Evolutionary conservation across 345 rosid genomes (phyloP).

Genomic region (Moringa oleifera): DNA sequence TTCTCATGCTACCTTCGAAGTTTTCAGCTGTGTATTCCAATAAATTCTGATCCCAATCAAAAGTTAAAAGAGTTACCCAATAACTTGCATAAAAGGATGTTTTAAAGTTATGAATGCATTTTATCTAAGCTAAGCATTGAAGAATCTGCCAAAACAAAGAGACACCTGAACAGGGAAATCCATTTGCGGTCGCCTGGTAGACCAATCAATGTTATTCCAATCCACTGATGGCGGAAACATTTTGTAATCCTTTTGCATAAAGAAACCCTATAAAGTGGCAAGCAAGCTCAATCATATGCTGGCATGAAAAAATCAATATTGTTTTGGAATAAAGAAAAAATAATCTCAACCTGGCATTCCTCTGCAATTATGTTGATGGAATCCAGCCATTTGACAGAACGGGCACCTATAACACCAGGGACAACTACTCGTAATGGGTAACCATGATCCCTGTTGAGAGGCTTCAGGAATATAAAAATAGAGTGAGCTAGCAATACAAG

Average conservation of each 20-base stretch:
- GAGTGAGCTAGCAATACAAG: constrained; percentile 1
- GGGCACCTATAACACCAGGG: constrained; percentile 97
- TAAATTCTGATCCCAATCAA: not conserved
- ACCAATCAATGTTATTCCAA: constrained; percentile 92
- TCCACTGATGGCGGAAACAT: constrained; percentile 97
- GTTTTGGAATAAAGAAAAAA: constrained; percentile 1
- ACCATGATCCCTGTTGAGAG: constrained; percentile 93
- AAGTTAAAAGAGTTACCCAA: not conserved
- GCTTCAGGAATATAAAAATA: constrained; percentile 33
- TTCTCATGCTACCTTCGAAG: not conserved
- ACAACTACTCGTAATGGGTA: constrained; percentile 83
- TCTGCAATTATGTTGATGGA: constrained; percentile 71
- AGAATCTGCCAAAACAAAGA: constrained; percentile 1
- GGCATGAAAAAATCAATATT: constrained; percentile 2
- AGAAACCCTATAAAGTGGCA: constrained; percentile 63
- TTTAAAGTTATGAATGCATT: not conserved
- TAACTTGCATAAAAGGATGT: not conserved
- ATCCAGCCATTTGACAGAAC: constrained; percentile 98
- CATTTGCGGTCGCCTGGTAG: constrained; percentile 87
- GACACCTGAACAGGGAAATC: constrained; percentile 98
- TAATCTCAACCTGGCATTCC: constrained; percentile 67
- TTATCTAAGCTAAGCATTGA: not conserved
- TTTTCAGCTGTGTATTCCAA: not conserved
- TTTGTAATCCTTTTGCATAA: constrained; percentile 96
- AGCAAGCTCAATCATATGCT: not conserved